Evolutionary conservation across 805 yeast genomes (phyloP), one percentile per base, ranked within the genome.

Genomic region (Saccharomycodes ludwigii): DNA sequence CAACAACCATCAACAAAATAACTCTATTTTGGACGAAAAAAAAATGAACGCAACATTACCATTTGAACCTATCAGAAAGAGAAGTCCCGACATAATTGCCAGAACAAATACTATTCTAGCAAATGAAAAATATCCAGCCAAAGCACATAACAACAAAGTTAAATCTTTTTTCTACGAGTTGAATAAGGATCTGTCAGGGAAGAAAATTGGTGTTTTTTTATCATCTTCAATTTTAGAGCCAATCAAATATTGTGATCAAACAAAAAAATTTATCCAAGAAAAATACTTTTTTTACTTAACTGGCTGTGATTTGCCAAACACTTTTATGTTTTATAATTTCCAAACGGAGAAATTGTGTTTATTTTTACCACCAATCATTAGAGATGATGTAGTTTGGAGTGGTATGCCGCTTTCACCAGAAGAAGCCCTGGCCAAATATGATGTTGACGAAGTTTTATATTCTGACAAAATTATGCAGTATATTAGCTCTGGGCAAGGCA

Each of bases 361-460:
- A 17, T 88, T 79, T 47, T 61, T 91, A 31, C 96, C 97, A 1
- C 70, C 79, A 32, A 65, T 88, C 24, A 95, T 85, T 48, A 58
- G 67, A 26, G 97, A 91, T 27, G 95, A 83, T 49, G 79, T 88
- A 25, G 79, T 91, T 84, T 88, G 98, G 98, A 76, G 91, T 36
- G 98, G 98, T 0, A 48, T 78, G 55, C 98, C 98, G 4, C 40
- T 83, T 32, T 59, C 71, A 24, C 40, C 65, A 3, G 76, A 76
- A 29, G 75, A 77, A 13, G 95, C 95, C 0, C 33, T 54, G 30
- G 50, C 60, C 14, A 65, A 63, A 38, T 88, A 58, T 43, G 95
- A 88, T 46, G 86, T 84, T 19, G 97, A 91, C 52, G 78, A 72
- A 26, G 93, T 86, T 29, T 53, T 70, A 35, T 81, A 77, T 45